Evolutionary conservation across 2,329 filamentous ascomycete genomes (phyloP).

Genomic region (Claviceps quebecensis): DNA sequence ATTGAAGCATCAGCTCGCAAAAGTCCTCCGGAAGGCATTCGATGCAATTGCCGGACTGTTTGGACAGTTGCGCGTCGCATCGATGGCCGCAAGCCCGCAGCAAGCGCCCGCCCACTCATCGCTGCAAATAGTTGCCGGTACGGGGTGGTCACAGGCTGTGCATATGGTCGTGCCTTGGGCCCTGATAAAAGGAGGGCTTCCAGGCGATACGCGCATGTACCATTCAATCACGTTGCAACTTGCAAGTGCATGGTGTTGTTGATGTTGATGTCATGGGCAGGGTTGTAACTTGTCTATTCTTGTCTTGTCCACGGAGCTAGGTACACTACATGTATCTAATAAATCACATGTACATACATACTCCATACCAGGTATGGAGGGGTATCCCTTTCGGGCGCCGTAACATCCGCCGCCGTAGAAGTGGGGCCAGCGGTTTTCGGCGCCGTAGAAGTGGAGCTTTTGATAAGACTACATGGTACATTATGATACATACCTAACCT

Average conservation of each 20-base stretch:
- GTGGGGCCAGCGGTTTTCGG: no score
- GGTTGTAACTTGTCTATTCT: neutral
- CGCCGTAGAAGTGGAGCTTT: no score
- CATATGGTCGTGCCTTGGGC: neutral
- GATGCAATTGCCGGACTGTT: slow-evolving; percentile 50
- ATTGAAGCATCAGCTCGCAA: slow-evolving; percentile 51
- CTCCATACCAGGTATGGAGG: no score
- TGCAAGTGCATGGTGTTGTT: neutral
- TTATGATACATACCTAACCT: no score
- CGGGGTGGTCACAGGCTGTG: neutral
- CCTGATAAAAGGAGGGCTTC: neutral
- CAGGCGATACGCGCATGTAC: neutral
- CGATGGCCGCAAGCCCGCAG: slow-evolving; percentile 55
- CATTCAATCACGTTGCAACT: slow-evolving; percentile 1
- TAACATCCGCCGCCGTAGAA: no score
- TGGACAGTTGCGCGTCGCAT: slow-evolving; percentile 45
- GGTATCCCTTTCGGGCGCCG: no score
- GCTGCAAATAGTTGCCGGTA: slow-evolving; percentile 2
- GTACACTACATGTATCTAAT: no score
- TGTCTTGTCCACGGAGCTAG: no score
- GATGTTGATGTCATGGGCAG: neutral
- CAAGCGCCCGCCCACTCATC: slow-evolving; percentile 35
- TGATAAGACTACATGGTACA: no score
- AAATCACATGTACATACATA: no score
- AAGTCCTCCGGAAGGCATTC: slow-evolving; percentile 53